These are phyloP conservation scores for Takashimella koratensis DNA, from an alignment of 1,284 basidiomycete species.

Conservation along the genomic window DNA sequence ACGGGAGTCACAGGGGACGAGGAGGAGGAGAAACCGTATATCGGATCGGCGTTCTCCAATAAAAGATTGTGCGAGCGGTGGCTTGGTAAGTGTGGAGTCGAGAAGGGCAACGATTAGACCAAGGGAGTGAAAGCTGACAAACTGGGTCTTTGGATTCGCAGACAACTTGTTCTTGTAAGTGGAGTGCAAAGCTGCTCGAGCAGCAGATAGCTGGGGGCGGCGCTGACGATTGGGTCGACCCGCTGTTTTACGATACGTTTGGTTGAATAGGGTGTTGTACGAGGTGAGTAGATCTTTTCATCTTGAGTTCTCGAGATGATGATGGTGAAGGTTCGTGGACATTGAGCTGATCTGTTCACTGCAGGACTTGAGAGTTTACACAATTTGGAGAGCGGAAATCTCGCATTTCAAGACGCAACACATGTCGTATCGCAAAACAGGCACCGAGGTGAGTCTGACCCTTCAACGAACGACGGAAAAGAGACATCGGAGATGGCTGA, in stretches of 20 bases:
- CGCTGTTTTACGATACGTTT: no score
- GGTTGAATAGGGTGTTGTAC: slow-evolving; percentile 72
- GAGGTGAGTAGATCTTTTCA: slow-evolving; percentile 62
- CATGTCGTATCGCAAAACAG: slow-evolving; percentile 94
- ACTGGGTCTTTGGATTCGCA: neutral
- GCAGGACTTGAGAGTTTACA: slow-evolving; percentile 96
- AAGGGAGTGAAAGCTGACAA: neutral
- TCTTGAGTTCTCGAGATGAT: neutral
- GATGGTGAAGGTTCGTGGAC: no score
- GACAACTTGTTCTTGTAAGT: slow-evolving; percentile 88
- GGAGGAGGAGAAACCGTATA: slow-evolving; percentile 18
- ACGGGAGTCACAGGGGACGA: no score
- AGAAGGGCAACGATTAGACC: no score
- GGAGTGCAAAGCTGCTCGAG: no score
- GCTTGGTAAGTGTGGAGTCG: slow-evolving; percentile 63
- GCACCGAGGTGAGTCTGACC: slow-evolving; percentile 59
- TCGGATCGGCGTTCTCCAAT: slow-evolving; percentile 87
- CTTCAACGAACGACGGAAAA: neutral
- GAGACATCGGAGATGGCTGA: no score
- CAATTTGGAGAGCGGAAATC: slow-evolving; percentile 98
- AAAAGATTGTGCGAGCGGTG: slow-evolving; percentile 96
- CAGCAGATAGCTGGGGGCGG: no score
- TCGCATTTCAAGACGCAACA: slow-evolving; percentile 96
- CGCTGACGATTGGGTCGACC: no score
- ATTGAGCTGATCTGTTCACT: no score